Base-by-base conservation (phyloP, 2,329 filamentous ascomycete species). In the Emericellopsis atlantica region DNA sequence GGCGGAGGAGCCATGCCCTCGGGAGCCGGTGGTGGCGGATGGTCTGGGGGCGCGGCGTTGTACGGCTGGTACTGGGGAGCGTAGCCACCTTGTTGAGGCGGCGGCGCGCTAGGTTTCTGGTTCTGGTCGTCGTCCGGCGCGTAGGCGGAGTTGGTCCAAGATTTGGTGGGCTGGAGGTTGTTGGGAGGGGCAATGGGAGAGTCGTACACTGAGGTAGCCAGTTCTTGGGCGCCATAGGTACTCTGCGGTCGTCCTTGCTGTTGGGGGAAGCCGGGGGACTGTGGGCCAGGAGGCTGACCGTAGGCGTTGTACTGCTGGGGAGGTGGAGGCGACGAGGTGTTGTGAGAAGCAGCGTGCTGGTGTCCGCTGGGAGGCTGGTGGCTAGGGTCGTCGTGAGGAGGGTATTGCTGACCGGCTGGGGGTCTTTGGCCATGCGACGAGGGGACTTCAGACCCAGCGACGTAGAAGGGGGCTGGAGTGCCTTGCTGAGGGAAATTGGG, bases 201-300 rank as follows among this genome's bases (percentile, higher is more conserved):
- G 57, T 88, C 82, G 53, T 88, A 89, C 9, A 76, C 76, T 1
- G 82, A 84, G 1, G 84, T 87, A 22, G 83, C 81, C 37, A 90
- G 67, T 61, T 90, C 84, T 59, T 89, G 84, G 1, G 84, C 75
- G 23, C 79, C 78, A 50, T 82, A 83, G 10, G 76, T 82, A 56
- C 77, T 81, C 52, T 79, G 74, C 4, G 78, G 79, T 14, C 73
- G 75, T 43, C 74, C 44, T 39, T 51, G 49, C 46, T 44, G 59
- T 56, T 32, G 49, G 51, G 36, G 47, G 42, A 36, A 43, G 45
- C 39, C 38, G 10, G 6, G 29, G 21, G 40, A 32, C 6, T 32
- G 11, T 9, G 55, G 57, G n/a, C 42, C 45, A 3, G 46, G 43
- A 37, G 52, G 52, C 37, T 60, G 59, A 6, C 64, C 56, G 51